Conservation (phyloP, 768 basidiomycete genomes). For the Podaxis sp. region DNA sequence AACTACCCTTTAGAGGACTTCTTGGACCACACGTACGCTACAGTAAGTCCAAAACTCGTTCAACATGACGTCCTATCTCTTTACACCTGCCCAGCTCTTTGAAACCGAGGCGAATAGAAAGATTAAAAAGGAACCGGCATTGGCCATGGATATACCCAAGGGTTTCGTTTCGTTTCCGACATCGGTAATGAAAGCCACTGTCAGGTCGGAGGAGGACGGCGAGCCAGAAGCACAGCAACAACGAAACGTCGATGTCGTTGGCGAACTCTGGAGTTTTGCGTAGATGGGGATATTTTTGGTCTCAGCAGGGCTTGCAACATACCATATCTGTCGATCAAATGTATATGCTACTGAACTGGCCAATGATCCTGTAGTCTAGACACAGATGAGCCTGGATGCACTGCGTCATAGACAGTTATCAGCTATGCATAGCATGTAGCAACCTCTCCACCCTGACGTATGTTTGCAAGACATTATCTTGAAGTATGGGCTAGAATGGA, state of each 20-base stretch:
- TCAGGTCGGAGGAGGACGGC: neutral
- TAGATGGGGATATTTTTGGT: neutral
- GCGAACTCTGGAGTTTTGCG: constrained; percentile 40
- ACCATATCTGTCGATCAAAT: too few relatives aligned
- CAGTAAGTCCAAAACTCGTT: constrained; percentile 46
- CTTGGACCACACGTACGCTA: constrained; percentile 88
- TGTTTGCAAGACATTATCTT: neutral
- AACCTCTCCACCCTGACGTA: neutral
- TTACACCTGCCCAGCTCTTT: constrained; percentile 58
- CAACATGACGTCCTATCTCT: neutral
- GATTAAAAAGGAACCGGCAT: constrained; percentile 77
- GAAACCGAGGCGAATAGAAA: constrained; percentile 80
- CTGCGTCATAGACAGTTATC: neutral
- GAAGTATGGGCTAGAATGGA: neutral
- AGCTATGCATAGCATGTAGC: neutral
- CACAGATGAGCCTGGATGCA: neutral
- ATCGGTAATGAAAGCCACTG: constrained; percentile 7
- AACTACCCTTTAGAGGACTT: constrained; percentile 93
- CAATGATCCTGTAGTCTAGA: neutral
- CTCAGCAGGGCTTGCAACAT: too few relatives aligned
- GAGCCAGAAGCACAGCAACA: constrained; percentile 7
- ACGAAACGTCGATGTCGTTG: constrained; percentile 35
- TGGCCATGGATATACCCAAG: constrained; percentile 43
- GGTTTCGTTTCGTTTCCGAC: constrained; percentile 29
- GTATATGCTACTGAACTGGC: neutral